phyloP scores from a whole-genome alignment of 768 basidiomycete species.

The Termitomyces sp. region DNA sequence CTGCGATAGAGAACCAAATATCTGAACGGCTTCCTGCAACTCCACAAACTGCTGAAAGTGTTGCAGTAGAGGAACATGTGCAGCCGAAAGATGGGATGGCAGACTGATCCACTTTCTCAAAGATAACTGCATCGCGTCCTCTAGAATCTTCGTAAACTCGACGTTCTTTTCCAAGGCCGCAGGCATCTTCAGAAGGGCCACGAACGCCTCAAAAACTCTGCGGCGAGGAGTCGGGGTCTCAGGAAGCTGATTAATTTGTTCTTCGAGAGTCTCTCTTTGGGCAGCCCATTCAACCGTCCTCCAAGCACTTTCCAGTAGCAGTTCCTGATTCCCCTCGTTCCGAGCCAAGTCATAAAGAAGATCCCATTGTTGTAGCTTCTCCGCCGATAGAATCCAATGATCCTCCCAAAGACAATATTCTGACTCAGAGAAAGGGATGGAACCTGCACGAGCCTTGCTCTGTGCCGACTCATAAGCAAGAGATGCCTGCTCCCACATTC shows the following conservation, averaged over 20 bases:
- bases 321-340: constrained; percentile 85
- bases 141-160: constrained; percentile 85
- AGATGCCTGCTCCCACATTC: constrained; percentile 94
- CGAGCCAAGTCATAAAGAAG: constrained; percentile 87
- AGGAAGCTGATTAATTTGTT: constrained; percentile 72
- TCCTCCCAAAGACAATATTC: constrained; percentile 99
- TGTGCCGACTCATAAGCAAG: constrained; percentile 89
- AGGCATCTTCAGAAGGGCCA: constrained; percentile 83
- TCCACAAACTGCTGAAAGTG: constrained; percentile 99
- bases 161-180: constrained; percentile 77
- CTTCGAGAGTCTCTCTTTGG: constrained; percentile 73
- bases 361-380: constrained; percentile 99
- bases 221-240: constrained; percentile 94
- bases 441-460: constrained; percentile 73
- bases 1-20: constrained; percentile 84
- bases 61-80: constrained; percentile 91
- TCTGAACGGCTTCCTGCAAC: constrained; percentile 91
- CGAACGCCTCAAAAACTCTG: constrained; percentile 95
- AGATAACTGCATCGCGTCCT: constrained; percentile 95
- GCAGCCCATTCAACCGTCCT: constrained; percentile 89
- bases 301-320: constrained; percentile 96
- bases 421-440: constrained; percentile 86
- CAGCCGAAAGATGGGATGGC: constrained; percentile 82
- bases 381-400: constrained; percentile 94
- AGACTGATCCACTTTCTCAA: constrained; percentile 94